Percentiles rank a stretch among this genome's conserved stretches.
These are phyloP conservation scores for Eutrema yunnanense DNA, from an alignment of 345 rosid genomes.

Conservation along the genomic window DNA sequence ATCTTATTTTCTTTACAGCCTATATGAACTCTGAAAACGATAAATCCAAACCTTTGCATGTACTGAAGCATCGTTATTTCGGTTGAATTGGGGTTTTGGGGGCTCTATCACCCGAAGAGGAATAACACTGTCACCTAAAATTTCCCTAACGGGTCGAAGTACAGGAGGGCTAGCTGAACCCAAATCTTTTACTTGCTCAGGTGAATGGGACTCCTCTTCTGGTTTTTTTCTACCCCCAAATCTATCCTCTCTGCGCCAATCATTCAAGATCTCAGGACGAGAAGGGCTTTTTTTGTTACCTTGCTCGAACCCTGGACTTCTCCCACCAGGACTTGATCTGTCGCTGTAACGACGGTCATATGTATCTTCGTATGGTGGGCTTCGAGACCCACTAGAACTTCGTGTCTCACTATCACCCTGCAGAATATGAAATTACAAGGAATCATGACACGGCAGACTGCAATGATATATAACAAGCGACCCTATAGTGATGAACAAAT, in stretches of 20 bases:
- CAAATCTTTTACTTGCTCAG: slow-evolving; percentile 58
- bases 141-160: slow-evolving; percentile 83
- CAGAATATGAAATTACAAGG: slow-evolving; percentile 12
- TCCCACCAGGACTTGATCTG: slow-evolving; percentile 82
- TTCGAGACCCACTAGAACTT: slow-evolving; percentile 70
- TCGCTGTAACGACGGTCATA: slow-evolving; percentile 66
- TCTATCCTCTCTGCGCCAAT: slow-evolving; percentile 94
- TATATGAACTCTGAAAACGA: neutral
- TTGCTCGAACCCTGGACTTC: slow-evolving; percentile 39
- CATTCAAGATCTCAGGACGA: slow-evolving; percentile 64
- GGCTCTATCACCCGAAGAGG: slow-evolving; percentile 80
- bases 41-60: slow-evolving; percentile 54
- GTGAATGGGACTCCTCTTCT: slow-evolving; percentile 42
- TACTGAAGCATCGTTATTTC: slow-evolving; percentile 39
- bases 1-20: neutral
- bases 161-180: slow-evolving; percentile 72
- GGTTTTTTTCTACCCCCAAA: slow-evolving; percentile 48
- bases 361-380: slow-evolving; percentile 72
- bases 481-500: neutral
- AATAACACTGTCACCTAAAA: slow-evolving; percentile 76
- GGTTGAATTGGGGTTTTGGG: slow-evolving; percentile 64
- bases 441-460: neutral
- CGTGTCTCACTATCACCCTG: slow-evolving; percentile 65
- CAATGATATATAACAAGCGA: neutral
- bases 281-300: slow-evolving; percentile 25